phyloP scores from a whole-genome alignment of 2,329 filamentous ascomycete species.

The Pestalotiopsis sp. region DNA sequence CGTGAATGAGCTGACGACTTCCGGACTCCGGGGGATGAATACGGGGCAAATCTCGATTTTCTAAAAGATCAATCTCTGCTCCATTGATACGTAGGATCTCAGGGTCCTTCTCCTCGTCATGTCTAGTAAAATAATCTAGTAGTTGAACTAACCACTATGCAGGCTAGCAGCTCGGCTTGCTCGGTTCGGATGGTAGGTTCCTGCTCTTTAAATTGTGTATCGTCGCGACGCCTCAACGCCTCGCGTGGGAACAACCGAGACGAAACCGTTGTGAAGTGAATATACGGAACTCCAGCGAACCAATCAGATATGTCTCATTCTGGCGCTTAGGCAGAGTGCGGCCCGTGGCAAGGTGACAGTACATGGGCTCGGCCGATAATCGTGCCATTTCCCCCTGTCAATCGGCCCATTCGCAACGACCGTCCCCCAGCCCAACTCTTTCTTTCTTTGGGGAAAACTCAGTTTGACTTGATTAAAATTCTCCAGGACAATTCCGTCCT shows the following conservation, averaged over 20 bases:
- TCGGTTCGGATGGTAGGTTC: background rate
- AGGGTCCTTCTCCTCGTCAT: background rate
- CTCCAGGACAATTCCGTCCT: background rate
- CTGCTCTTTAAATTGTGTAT: background rate
- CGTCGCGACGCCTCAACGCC: background rate
- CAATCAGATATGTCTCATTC: background rate
- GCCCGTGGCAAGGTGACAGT: slow-evolving; percentile 5
- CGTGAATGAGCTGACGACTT: background rate
- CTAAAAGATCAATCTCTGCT: background rate
- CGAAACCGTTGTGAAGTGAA: background rate
- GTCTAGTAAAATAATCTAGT: background rate
- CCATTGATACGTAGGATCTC: background rate
- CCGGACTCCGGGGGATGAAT: background rate
- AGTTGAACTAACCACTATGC: background rate
- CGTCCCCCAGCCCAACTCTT: background rate
- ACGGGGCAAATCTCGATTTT: background rate
- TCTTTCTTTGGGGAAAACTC: background rate
- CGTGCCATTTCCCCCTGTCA: slow-evolving; percentile 1
- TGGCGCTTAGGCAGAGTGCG: slow-evolving; percentile 2
- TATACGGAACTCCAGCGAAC: background rate
- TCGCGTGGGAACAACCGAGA: background rate
- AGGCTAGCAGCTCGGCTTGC: background rate
- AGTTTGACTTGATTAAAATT: background rate
- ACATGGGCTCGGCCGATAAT: slow-evolving; percentile 2
- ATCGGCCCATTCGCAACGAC: background rate